Percentiles rank a stretch among this genome's conserved stretches.
phyloP scores from a whole-genome alignment of 306 rosid species.

The Macrotyloma uniflorum region DNA sequence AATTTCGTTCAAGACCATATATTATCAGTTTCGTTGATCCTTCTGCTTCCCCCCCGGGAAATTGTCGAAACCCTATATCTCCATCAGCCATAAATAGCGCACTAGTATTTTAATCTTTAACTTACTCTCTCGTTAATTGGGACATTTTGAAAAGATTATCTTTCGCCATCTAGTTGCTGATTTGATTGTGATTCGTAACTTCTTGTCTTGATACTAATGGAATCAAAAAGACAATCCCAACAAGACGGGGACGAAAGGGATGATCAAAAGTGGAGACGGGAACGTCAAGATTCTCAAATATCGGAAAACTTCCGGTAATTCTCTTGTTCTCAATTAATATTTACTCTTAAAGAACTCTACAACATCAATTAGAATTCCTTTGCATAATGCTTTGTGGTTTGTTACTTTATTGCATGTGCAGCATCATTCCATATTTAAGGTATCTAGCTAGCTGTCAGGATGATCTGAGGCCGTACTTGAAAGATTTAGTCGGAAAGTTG shows the following conservation, averaged over 20 bases:
- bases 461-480: neutral
- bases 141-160: neutral
- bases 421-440: neutral
- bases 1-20: too few relatives aligned
- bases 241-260: neutral
- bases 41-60: too few relatives aligned
- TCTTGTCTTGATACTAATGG: conserved; percentile 38
- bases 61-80: too few relatives aligned
- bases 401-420: conserved; percentile 31
- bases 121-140: too few relatives aligned
- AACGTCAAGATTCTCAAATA: conserved; percentile 21
- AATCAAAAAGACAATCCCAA: conserved; percentile 28
- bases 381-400: neutral
- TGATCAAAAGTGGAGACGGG: conserved; percentile 26
- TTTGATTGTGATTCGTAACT: neutral
- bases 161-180: neutral
- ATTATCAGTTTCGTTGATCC: too few relatives aligned
- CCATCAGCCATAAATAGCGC: too few relatives aligned
- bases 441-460: too few relatives aligned
- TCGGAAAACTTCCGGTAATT: neutral
- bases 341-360: neutral
- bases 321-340: neutral
- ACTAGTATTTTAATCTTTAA: too few relatives aligned
- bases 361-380: neutral
- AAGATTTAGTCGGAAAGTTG: neutral